Evolutionary conservation across 2,329 filamentous ascomycete species (phyloP).

Genomic region (Aspergillus fumigatiaffinis): DNA sequence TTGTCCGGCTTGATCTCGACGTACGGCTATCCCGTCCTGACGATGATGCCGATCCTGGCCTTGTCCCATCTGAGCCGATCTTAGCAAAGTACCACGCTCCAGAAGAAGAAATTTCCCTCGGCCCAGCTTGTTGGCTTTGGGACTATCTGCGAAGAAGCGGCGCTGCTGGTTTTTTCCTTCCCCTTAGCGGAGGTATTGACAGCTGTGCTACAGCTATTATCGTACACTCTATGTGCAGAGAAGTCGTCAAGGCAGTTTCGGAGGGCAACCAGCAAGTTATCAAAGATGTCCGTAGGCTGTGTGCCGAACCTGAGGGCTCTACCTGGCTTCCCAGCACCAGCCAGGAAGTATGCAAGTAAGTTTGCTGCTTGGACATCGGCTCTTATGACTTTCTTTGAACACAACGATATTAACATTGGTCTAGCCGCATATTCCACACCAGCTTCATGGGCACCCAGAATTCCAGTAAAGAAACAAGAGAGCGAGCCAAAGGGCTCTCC

Average conservation of each 20-base stretch:
- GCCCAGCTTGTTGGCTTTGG: constrained; percentile 63
- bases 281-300: constrained; percentile 50
- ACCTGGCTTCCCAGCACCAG: constrained; percentile 53
- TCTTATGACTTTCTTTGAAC: neutral
- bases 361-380: neutral
- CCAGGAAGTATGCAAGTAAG: constrained; percentile 54
- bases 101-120: constrained; percentile 65
- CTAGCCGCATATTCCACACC: constrained; percentile 55
- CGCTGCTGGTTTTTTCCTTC: constrained; percentile 37
- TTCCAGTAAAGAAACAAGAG: constrained; percentile 63
- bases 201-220: constrained; percentile 37
- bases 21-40: constrained; percentile 29
- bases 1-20: constrained; percentile 37
- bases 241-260: constrained; percentile 33
- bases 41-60: constrained; percentile 43
- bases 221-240: constrained; percentile 38
- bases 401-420: constrained; percentile 1
- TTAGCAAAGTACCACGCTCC: constrained; percentile 55
- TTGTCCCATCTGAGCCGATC: constrained; percentile 45
- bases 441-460: constrained; percentile 68
- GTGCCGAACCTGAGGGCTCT: constrained; percentile 45
- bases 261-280: constrained; percentile 49
- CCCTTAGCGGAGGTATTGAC: constrained; percentile 40
- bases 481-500: constrained; percentile 59
- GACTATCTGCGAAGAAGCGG: constrained; percentile 38